These are phyloP conservation scores for Microbotryum violaceum DNA, from an alignment of 1,284 basidiomycete species.

Conservation along the genomic window DNA sequence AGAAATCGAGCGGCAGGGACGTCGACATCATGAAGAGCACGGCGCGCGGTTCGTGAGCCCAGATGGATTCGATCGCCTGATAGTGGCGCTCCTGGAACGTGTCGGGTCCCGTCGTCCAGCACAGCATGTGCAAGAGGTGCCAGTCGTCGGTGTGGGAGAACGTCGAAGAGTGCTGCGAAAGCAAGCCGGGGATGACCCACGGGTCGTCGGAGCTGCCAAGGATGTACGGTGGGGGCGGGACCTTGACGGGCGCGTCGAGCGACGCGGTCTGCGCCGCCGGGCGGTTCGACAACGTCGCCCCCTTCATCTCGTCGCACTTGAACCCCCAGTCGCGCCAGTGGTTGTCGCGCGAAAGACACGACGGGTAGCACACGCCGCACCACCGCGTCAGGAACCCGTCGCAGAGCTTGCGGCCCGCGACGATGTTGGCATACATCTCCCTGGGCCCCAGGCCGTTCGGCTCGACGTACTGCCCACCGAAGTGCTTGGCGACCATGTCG, in stretches of 20 bases:
- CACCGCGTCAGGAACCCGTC: conserved; percentile 19
- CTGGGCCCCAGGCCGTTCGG: conserved; percentile 12
- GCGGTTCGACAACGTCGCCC: conserved; percentile 20
- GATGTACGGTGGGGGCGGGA: conserved; percentile 3
- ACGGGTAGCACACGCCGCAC: conserved; percentile 31
- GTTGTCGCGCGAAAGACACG: conserved; percentile 18
- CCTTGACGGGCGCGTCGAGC: conserved; percentile 14
- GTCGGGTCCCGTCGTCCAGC: conserved; percentile 18
- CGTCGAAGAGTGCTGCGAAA: conserved; percentile 18
- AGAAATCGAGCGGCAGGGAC: conserved; percentile 18
- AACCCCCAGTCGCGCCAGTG: conserved; percentile 23
- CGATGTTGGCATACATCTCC: conserved; percentile 29
- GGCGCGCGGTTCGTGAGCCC: conserved; percentile 27
- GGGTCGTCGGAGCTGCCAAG: conserved; percentile 25
- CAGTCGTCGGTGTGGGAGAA: conserved; percentile 21
- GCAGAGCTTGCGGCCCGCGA: conserved; percentile 18
- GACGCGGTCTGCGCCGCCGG: background rate
- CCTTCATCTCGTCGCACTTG: conserved; percentile 27
- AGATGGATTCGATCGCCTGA: conserved; percentile 27
- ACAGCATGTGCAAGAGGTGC: conserved; percentile 27
- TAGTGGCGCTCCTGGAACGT: conserved; percentile 28
- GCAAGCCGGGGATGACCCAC: conserved; percentile 28
- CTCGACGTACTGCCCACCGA: conserved; percentile 19
- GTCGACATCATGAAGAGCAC: conserved; percentile 24
- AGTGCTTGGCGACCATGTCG: conserved; percentile 32